These are phyloP conservation scores for Aspergillus thermomutatus DNA, from an alignment of 2,329 filamentous ascomycete genomes.

Conservation along the genomic window DNA sequence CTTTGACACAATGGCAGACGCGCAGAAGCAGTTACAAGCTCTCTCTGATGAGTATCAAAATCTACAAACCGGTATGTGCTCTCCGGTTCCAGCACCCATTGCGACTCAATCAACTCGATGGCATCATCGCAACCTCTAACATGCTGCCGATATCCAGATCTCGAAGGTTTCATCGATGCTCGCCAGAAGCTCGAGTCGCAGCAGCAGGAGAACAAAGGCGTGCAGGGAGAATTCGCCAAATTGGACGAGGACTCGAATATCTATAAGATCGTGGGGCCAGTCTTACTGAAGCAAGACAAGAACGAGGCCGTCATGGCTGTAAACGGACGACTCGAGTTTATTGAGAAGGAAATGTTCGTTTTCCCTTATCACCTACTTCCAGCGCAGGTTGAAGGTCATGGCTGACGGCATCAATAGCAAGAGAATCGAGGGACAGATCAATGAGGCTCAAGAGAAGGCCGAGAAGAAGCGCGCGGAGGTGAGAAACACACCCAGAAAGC, in stretches of 20 bases:
- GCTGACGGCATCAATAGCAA: slow-evolving; percentile 45
- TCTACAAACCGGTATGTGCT: slow-evolving; percentile 69
- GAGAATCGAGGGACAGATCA: slow-evolving; percentile 64
- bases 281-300: slow-evolving; percentile 92
- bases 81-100: not conserved
- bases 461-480: slow-evolving; percentile 66
- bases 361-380: not conserved
- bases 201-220: slow-evolving; percentile 85
- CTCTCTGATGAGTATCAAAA: slow-evolving; percentile 86
- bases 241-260: slow-evolving; percentile 81
- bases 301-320: slow-evolving; percentile 86
- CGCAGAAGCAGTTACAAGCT: slow-evolving; percentile 73
- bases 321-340: slow-evolving; percentile 86
- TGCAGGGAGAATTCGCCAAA: slow-evolving; percentile 83
- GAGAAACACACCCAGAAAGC: slow-evolving; percentile 20
- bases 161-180: slow-evolving; percentile 71
- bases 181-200: slow-evolving; percentile 90
- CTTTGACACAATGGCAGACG: slow-evolving; percentile 59
- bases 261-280: slow-evolving; percentile 92
- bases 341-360: slow-evolving; percentile 84
- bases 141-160: slow-evolving; percentile 54
- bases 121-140: slow-evolving; percentile 4
- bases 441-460: slow-evolving; percentile 60
- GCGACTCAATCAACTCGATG: not conserved
- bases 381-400: not conserved